Evolutionary conservation across 192 early-diverging fungal genomes (phyloP).

Genomic region (Neocallimastix lanati): DNA sequence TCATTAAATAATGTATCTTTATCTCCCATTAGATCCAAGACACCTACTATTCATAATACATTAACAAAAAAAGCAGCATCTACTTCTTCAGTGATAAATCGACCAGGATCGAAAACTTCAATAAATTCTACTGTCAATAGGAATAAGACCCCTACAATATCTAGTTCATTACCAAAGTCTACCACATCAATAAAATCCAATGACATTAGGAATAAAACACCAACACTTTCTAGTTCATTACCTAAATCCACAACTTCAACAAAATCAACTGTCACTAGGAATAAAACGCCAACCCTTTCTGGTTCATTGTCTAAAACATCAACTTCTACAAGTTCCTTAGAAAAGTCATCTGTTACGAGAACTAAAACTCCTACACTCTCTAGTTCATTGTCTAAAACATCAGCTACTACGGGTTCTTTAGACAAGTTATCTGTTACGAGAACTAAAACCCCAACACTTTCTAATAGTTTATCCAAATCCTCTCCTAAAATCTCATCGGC

Average conservation of each 20-base stretch:
- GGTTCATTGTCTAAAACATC: background rate
- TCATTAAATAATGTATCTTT: too few relatives aligned
- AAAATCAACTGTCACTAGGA: background rate
- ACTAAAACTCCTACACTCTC: background rate
- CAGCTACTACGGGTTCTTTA: background rate
- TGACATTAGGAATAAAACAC: too few relatives aligned
- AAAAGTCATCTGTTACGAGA: background rate
- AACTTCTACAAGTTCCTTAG: background rate
- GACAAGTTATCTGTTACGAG: background rate
- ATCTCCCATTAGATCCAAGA: background rate
- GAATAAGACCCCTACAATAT: too few relatives aligned
- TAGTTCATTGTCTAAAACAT: background rate
- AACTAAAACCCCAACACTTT: background rate
- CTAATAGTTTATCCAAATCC: too few relatives aligned
- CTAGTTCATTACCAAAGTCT: too few relatives aligned
- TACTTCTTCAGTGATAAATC: background rate
- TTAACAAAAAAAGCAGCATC: background rate
- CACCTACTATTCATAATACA: background rate
- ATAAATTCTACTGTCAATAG: too few relatives aligned
- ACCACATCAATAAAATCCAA: too few relatives aligned
- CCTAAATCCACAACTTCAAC: background rate
- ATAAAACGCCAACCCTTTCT: background rate
- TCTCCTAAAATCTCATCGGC: too few relatives aligned
- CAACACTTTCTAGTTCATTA: background rate
- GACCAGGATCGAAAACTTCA: too few relatives aligned